phyloP scores from a whole-genome alignment of 331 rosid genomes.

The Quercus phellos region DNA sequence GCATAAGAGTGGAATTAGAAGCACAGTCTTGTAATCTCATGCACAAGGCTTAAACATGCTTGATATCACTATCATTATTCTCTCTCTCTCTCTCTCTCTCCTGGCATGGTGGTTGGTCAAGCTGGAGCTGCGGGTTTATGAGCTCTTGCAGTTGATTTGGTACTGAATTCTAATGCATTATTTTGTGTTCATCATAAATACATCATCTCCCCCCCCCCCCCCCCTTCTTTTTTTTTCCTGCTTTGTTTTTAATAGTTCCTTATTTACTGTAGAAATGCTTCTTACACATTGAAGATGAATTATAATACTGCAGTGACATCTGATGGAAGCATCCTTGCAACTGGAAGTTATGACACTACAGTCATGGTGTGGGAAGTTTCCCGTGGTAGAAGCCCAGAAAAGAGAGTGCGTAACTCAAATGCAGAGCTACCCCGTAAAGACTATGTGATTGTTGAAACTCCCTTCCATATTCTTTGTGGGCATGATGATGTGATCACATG shows the following conservation, averaged over 20 bases:
- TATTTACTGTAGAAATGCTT: not conserved
- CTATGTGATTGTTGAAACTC: conserved; percentile 74
- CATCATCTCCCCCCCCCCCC: no score
- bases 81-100: not conserved
- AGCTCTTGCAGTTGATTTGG: not conserved
- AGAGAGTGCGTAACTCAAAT: conserved; percentile 62
- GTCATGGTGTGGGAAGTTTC: conserved; percentile 94
- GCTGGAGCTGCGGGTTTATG: not conserved
- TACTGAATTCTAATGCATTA: not conserved
- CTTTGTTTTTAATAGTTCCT: not conserved
- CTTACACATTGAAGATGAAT: conserved; percentile 22
- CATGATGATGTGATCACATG: conserved; percentile 93
- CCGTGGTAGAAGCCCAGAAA: conserved; percentile 67
- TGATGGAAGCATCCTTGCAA: conserved; percentile 93
- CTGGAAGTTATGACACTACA: conserved; percentile 96
- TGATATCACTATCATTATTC: no score
- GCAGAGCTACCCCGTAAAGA: conserved; percentile 75
- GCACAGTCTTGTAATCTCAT: not conserved
- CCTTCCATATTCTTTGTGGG: conserved; percentile 89
- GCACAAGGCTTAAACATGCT: no score
- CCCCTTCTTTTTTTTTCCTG: rapidly evolving
- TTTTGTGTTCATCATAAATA: not conserved
- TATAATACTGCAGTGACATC: conserved; percentile 73
- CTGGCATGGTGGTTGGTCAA: not conserved
- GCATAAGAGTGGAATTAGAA: not conserved